Conservation (phyloP, 257 asterid species). For the Primulina eburnea region DNA sequence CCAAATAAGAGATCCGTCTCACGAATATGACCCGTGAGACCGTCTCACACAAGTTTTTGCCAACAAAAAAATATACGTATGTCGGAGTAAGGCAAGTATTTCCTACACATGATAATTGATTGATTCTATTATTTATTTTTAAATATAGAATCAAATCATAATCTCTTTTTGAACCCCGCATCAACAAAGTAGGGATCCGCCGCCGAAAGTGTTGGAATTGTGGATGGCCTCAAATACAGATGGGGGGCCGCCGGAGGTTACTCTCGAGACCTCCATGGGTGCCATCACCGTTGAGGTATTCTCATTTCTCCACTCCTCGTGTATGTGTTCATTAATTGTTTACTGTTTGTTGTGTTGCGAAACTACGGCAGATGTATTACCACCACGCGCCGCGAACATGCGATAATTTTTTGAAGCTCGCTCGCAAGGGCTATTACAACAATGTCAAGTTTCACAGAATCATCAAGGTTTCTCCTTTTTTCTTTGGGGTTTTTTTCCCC, state of each 20-base stretch:
- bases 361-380: conserved; percentile 62
- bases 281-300: conserved; percentile 69
- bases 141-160: too few relatives aligned
- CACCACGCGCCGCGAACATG: conserved; percentile 93
- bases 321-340: neutral
- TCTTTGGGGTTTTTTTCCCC: neutral
- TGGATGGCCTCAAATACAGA: conserved; percentile 46
- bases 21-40: too few relatives aligned
- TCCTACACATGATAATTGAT: too few relatives aligned
- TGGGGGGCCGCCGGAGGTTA: conserved; percentile 90
- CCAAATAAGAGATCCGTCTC: too few relatives aligned
- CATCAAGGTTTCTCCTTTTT: conserved; percentile 52
- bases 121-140: too few relatives aligned
- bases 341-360: neutral
- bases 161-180: neutral
- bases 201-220: conserved; percentile 28
- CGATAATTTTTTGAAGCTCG: conserved; percentile 84
- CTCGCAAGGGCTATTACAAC: conserved; percentile 88
- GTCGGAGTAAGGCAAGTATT: too few relatives aligned
- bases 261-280: conserved; percentile 95
- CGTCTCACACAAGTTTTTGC: too few relatives aligned
- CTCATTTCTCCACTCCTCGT: neutral
- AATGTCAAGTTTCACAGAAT: conserved; percentile 89
- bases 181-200: conserved; percentile 13
- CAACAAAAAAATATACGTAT: too few relatives aligned